Base-by-base conservation (phyloP, 1,284 basidiomycete genomes). In the Meripilus lineatus region DNA sequence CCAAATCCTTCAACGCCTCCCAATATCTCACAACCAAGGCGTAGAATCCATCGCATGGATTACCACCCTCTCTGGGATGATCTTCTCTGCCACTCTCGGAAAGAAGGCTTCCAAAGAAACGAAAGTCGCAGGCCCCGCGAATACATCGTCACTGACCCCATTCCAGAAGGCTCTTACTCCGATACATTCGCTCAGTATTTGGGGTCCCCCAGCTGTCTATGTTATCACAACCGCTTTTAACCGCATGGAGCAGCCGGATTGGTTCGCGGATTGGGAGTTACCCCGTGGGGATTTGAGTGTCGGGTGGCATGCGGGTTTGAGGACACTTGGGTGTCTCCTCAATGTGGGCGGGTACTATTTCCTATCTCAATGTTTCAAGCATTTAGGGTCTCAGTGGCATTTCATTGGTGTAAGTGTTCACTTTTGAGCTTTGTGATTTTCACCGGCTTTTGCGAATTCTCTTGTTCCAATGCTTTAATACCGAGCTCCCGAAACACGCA, bases 191-290 rank as follows among this genome's bases (percentile, higher is more conserved):
- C n/a, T n/a, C n/a, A n/a, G n/a, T n/a, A n/a, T n/a, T n/a, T 30
- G 28, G 28, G 28, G 28, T 10, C 28, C 47, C 14, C 49, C 49
- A 6, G 28, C 34, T 14, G 47, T 48, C 2, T 50, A 50, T 38
- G 30, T 50, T 32, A 35, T 44, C 21, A 32, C 37, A 22, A 48
- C 47, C 14, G 49, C 40, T 5, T 25, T 42, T n/a, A 38, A 26
- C 14, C 24, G 33, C 7, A n/a, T 50, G 39, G 40, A 48, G 25
- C 49, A 50, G 49, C 49, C 43, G 2, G 49, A 50, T 23, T 50
- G 49, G 49, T 46, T 48, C 40, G 30, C n/a, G 21, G 38, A 48
- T 20, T 46, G 30, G 35, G 40, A 33, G 1, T 30, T 50, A 24
- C 49, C 47, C 14, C 23, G 40, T 21, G 21, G 13, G 10, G 37